Percentiles rank a stretch among this genome's conserved stretches.
Conservation (phyloP, 2,329 filamentous ascomycete species). For the Fusarium sp. region DNA sequence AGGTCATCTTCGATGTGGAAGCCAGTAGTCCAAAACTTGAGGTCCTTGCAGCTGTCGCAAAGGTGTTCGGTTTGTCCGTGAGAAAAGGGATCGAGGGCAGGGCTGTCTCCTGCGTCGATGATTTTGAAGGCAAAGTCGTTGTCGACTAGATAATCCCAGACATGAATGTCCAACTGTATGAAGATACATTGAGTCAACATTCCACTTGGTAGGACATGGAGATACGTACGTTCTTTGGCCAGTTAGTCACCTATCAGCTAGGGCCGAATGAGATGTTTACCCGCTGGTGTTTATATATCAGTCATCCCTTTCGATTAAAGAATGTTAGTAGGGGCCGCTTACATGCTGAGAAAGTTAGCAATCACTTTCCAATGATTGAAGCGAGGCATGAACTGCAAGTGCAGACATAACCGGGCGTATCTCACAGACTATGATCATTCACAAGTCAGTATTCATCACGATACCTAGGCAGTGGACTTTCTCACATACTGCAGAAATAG, state of each 20-base stretch:
- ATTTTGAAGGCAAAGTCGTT: constrained; percentile 7
- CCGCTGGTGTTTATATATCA: neutral
- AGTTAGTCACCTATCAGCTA: neutral
- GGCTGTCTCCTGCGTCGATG: neutral
- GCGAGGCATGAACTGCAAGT: neutral
- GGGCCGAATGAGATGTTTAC: neutral
- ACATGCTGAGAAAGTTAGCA: neutral
- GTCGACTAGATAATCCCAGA: constrained; percentile 9
- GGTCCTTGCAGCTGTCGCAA: neutral
- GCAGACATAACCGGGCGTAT: neutral
- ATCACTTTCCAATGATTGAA: neutral
- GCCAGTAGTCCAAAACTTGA: neutral
- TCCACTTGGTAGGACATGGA: neutral
- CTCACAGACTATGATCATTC: neutral
- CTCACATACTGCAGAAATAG: neutral
- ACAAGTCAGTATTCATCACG: neutral
- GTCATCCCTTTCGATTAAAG: neutral
- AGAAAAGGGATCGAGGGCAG: neutral
- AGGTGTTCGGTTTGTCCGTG: neutral
- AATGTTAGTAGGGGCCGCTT: neutral
- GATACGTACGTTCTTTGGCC: neutral
- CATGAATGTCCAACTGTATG: constrained; percentile 5
- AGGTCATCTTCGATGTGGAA: neutral
- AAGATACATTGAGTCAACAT: neutral
- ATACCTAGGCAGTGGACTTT: no score